Evolutionary conservation across 179 eudicot species (phyloP).

Genomic region (Spergularia azorica): DNA sequence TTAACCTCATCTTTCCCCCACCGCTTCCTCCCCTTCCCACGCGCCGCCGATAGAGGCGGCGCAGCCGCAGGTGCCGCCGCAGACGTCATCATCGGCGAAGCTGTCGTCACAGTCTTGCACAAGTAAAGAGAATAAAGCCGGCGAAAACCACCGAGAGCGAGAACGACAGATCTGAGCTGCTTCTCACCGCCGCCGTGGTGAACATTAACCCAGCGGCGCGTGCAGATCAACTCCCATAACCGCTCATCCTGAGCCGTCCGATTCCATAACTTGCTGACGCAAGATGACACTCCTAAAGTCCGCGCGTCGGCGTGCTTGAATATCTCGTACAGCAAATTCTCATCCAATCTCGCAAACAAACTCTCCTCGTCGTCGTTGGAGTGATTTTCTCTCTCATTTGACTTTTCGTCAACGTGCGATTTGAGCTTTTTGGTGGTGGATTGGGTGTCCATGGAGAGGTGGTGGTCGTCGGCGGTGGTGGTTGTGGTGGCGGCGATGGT

Average conservation of each 20-base stretch:
- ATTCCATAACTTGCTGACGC: slow-evolving; percentile 70
- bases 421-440: neutral
- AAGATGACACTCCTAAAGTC: slow-evolving; percentile 51
- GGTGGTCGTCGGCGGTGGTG: neutral
- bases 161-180: slow-evolving; percentile 72
- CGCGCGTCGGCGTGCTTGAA: slow-evolving; percentile 74
- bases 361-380: neutral
- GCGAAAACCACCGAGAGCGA: slow-evolving; percentile 85
- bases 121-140: slow-evolving; percentile 61
- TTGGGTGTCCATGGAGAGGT: neutral
- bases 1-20: slow-evolving; percentile 50
- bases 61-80: neutral
- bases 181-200: slow-evolving; percentile 35
- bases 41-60: slow-evolving; percentile 1
- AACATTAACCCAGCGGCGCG: slow-evolving; percentile 50
- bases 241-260: slow-evolving; percentile 77
- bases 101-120: slow-evolving; percentile 40
- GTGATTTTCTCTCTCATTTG: neutral
- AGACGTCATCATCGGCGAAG: slow-evolving; percentile 2
- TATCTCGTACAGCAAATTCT: slow-evolving; percentile 73
- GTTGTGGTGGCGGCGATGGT: neutral
- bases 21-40: slow-evolving; percentile 30
- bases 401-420: neutral
- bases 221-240: slow-evolving; percentile 86
- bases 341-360: slow-evolving; percentile 41